These are phyloP conservation scores for Botrytis cinerea DNA, from an alignment of 2,329 filamentous ascomycete species.

Conservation along the genomic window DNA sequence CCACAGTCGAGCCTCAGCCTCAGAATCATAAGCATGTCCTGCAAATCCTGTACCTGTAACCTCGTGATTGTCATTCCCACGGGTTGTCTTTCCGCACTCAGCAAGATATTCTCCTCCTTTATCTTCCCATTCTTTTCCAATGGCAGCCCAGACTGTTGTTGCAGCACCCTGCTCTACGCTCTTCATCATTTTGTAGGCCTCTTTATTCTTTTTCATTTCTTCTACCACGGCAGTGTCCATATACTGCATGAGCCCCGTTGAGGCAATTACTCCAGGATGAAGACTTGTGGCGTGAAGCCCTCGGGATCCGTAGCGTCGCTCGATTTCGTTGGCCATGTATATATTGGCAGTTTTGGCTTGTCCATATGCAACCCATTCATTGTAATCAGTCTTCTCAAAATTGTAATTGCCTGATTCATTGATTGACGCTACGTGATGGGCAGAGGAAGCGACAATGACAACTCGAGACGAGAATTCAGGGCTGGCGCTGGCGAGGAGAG, in stretches of 20 bases:
- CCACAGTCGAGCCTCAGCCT: slow-evolving; percentile 47
- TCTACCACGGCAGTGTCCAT: background rate
- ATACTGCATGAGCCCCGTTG: slow-evolving; percentile 37
- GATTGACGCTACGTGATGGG: slow-evolving; percentile 47
- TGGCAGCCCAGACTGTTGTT: slow-evolving; percentile 47
- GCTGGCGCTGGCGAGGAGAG: slow-evolving; percentile 45
- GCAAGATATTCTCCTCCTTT: slow-evolving; percentile 51
- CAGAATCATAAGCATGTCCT: slow-evolving; percentile 42
- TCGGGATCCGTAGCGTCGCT: slow-evolving; percentile 45
- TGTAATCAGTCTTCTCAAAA: slow-evolving; percentile 41
- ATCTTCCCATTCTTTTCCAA: slow-evolving; percentile 39
- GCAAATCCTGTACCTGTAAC: slow-evolving; percentile 33
- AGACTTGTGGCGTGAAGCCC: slow-evolving; percentile 47
- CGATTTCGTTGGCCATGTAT: slow-evolving; percentile 50
- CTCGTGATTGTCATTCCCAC: slow-evolving; percentile 37
- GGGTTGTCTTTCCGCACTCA: slow-evolving; percentile 42
- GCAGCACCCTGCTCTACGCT: slow-evolving; percentile 44
- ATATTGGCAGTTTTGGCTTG: slow-evolving; percentile 51
- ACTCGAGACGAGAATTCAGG: slow-evolving; percentile 49
- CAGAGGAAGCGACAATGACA: slow-evolving; percentile 48
- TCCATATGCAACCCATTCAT: slow-evolving; percentile 45
- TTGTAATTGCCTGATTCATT: slow-evolving; percentile 41
- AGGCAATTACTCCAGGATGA: slow-evolving; percentile 44
- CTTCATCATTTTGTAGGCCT: slow-evolving; percentile 15
- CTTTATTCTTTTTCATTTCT: background rate